Evolutionary conservation across 2,329 filamentous ascomycete species (phyloP), one percentile per base, ranked within the genome.

Genomic region (Trichoderma sp.): DNA sequence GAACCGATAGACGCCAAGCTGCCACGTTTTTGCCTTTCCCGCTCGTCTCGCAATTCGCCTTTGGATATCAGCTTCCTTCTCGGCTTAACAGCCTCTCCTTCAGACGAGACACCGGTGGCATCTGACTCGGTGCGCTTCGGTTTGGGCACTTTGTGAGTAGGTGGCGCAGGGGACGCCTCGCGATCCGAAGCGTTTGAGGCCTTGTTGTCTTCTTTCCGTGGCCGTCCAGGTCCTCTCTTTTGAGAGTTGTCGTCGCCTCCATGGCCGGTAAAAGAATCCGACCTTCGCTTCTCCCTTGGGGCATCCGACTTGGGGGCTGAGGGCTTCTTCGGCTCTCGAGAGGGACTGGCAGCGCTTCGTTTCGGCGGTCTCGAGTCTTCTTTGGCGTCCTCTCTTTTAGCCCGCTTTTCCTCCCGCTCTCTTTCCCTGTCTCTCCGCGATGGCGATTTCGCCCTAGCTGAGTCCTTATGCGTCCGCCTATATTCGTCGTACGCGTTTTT

Each of bases 401-500:
- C 74, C 28, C 84, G 83, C 76, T 84, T 85, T 9, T 82, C 77
- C 51, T 88, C 86, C 34, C 79, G 76, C 3, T 83, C 82, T 67
- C 80, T 80, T 4, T 83, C 82, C 66, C 79, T 80, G 24, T 83
- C 83, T 30, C 83, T 82, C 56, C 82, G 82, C 34, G 77, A 81
- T 2, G 88, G 87, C 24, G 88, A 87, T 72, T 86, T 88, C 4
- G 80, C 81, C 74, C 87, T 89, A 21, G 80, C 75, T 14, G 78
- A 76, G 24, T 85, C 84, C 74, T 86, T 88, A 64, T 86, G 84
- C 2, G 80, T 80, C 70, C 87, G 88, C 74, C 86, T 88, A 75
- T 88, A 89, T 34, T 88, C 87, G 71, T 94, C 91, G 75, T 90
- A 94, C 4, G 92, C 89, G 51, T 90, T 87, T 79, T 95, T 95